Base-by-base conservation (phyloP, 1,139 yeast species). In the Yamadazyma membranifaciens region DNA sequence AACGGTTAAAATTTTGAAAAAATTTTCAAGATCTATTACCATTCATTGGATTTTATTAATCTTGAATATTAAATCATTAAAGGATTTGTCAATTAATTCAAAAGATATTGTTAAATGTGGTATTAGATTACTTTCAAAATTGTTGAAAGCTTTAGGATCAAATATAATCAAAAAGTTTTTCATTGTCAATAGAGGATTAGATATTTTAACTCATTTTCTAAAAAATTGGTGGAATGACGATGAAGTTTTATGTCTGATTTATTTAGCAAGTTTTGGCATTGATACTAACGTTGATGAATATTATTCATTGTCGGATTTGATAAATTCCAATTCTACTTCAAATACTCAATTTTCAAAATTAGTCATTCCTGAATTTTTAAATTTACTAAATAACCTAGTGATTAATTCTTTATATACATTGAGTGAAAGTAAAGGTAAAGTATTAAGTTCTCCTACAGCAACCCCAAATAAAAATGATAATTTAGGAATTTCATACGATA, bases 41-140 rank as follows among this genome's bases (percentile, higher is more conserved):
- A 70, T 81, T 3, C 84, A 83, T 54, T 81, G 89, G 84, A 63
- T 82, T 2, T 57, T 85, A n/a, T 59, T 83, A 26, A 57, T 83
- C 2, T 53, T 86, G 30, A 72, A 73, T 33, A 58, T 51, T 35
- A 65, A 67, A 13, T 32, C 45, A 2, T 30, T 42, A 7, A 20
- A 28, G 10, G 7, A 31, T 12, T 28, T 36, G 22, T 32, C 45
- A 4, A 25, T 41, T 26, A 43, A 46, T 31, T 47, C 63, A 2
- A 63, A 67, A 5, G 60, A 62, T n/a, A 26, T 36, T 2, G 73
- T 78, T 1, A 62, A 66, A 28, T 59, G 72, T 44, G 75, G 80
- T 0, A 53, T 84, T 9, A 65, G 73, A 14, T 57, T 85, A 9
- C 56, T 85, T 15, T 62, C 81, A 6, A 71, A 70, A 39, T 58